phyloP scores from a whole-genome alignment of 2,329 filamentous ascomycete genomes.

The Penicillium brevicompactum region DNA sequence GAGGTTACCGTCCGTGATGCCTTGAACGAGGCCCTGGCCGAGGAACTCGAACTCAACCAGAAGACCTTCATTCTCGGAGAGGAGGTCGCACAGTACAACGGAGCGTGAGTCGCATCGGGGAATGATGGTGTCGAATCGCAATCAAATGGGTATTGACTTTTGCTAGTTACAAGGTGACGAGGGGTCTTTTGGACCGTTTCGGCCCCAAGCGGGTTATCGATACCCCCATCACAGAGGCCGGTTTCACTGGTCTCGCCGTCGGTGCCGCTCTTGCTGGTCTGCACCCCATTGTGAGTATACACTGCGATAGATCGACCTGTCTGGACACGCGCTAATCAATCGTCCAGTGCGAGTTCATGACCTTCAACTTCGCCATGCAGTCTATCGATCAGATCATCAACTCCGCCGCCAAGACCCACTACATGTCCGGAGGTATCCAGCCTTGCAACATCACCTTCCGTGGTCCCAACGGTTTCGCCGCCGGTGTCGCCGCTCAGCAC shows the following conservation, averaged over 20 bases:
- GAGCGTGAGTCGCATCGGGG: conserved; percentile 62
- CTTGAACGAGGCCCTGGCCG: conserved; percentile 94
- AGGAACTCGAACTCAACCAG: conserved; percentile 91
- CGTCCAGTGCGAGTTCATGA: conserved; percentile 96
- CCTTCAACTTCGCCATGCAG: conserved; percentile 99
- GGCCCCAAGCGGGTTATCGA: conserved; percentile 97
- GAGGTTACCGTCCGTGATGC: conserved; percentile 97
- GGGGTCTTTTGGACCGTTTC: conserved; percentile 94
- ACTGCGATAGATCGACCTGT: not conserved
- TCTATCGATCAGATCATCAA: conserved; percentile 99
- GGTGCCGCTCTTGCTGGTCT: conserved; percentile 93
- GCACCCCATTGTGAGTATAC: conserved; percentile 78
- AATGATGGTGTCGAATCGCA: not conserved
- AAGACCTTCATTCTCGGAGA: conserved; percentile 97
- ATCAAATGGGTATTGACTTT: conserved; percentile 40
- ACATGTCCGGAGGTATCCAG: conserved; percentile 99
- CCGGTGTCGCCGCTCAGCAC: conserved; percentile 95
- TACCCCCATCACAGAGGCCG: conserved; percentile 96
- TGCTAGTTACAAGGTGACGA: conserved; percentile 91
- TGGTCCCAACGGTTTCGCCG: conserved; percentile 95
- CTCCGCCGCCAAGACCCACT: conserved; percentile 97
- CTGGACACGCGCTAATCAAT: conserved; percentile 8
- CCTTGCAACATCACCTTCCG: conserved; percentile 99
- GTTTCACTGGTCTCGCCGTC: conserved; percentile 90
- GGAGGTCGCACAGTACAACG: conserved; percentile 99